These are phyloP conservation scores for Podospora tetraspora DNA, from an alignment of 495 filamentous ascomycete genomes.

Conservation along the genomic window DNA sequence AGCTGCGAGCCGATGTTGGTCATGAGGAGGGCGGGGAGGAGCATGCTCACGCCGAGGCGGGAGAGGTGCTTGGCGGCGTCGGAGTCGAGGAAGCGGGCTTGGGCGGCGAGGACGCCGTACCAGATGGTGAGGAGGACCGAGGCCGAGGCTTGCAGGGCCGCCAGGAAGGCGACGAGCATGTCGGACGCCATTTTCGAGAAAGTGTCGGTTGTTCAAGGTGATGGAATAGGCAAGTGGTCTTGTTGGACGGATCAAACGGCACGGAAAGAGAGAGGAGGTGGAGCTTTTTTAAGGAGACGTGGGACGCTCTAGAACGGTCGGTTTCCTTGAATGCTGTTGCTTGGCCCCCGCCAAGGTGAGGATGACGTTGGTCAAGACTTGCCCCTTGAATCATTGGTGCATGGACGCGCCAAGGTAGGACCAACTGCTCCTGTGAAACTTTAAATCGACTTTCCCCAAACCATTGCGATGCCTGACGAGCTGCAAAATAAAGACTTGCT, in stretches of 20 bases:
- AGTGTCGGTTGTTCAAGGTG: background rate
- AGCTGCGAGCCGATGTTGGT: slow-evolving; percentile 60
- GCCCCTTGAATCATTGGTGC: background rate
- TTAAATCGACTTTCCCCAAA: background rate
- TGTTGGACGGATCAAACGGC: background rate
- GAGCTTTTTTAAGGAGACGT: background rate
- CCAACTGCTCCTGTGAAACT: background rate
- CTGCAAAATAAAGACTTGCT: background rate
- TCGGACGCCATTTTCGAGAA: slow-evolving; percentile 5
- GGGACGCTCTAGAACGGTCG: background rate
- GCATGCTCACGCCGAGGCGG: slow-evolving; percentile 56
- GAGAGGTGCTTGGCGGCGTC: slow-evolving; percentile 56
- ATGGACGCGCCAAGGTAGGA: background rate
- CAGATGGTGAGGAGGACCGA: slow-evolving; percentile 63
- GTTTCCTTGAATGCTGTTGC: background rate
- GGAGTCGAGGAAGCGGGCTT: slow-evolving; percentile 51
- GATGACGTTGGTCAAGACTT: background rate
- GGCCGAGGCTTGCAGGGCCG: slow-evolving; percentile 61
- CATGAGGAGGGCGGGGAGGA: slow-evolving; percentile 61
- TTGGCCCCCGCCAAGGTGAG: background rate
- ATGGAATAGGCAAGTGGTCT: background rate
- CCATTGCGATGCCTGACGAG: background rate
- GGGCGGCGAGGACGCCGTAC: slow-evolving; percentile 55
- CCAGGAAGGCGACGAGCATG: slow-evolving; percentile 50
- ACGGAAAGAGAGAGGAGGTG: background rate